Evolutionary conservation across 345 rosid species (phyloP), one percentile per base, ranked within the genome.

Genomic region (Dimocarpus longan): DNA sequence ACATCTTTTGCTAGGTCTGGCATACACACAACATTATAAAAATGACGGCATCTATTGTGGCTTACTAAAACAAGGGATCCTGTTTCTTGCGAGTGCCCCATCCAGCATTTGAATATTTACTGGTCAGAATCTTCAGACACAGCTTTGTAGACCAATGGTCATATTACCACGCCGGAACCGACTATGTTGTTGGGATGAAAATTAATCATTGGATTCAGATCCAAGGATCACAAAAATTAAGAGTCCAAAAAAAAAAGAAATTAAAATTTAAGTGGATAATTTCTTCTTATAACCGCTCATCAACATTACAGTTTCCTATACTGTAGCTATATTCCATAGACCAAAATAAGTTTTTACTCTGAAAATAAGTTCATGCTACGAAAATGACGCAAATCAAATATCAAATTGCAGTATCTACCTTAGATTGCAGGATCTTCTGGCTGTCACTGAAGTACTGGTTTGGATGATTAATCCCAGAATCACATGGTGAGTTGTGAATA

Each of bases 391-490:
- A 67, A 68, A 56, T 40, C 9, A 19, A 48, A 22, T 26, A 73
- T 72, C 71, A 80, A 62, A 81, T 78, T 5, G 54, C 50, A 68
- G 80, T 59, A 74, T 80, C 60, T 78, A 92, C 94, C 91, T 91
- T 92, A 32, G 90, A 72, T 81, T 89, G 86, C 76, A 94, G 78
- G 83, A 89, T 80, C 86, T 88, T 89, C 83, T 86, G 95, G 88
- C 93, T 91, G 86, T 96, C 97, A 62, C 77, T 87, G 76, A 94
- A 91, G 87, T 93, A 94, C 80, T 93, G 97, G 72, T 90, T 94
- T 6, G 97, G 98, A 89, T 96, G 99, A 80, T 94, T 96, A 85
- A 94, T 89, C 32, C 97, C 98, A 72, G 94, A 83, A 84, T 93
- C 98, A 73, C 88, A 85, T 28, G 93, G 79, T 73, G 88, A 81